Evolutionary conservation across 495 filamentous ascomycete genomes (phyloP).

Genomic region (Neurospora sp.): DNA sequence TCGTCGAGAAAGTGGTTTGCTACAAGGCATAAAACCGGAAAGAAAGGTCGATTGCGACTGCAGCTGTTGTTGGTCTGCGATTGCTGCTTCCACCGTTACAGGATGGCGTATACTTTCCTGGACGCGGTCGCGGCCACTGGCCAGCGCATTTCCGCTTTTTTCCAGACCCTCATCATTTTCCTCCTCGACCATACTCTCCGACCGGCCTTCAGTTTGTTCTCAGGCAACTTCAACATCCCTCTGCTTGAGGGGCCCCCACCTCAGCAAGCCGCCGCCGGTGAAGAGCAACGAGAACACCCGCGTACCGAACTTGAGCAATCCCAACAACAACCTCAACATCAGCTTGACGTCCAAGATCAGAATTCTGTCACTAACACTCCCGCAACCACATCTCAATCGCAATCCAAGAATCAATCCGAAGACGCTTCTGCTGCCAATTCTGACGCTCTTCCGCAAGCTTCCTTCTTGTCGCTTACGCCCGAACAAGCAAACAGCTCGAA

Average conservation of each 20-base stretch:
- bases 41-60: neutral
- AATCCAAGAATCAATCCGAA: neutral
- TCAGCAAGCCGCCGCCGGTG: neutral
- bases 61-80: neutral
- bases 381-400: neutral
- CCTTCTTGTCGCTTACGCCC: neutral
- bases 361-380: slow-evolving; percentile 1
- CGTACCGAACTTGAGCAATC: neutral
- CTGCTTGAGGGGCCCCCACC: neutral
- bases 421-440: neutral
- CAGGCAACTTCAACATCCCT: neutral
- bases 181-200: slow-evolving; percentile 11
- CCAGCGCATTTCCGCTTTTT: slow-evolving; percentile 13
- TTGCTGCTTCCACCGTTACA: neutral
- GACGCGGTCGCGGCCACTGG: slow-evolving; percentile 13
- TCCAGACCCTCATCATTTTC: slow-evolving; percentile 18
- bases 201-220: slow-evolving; percentile 8
- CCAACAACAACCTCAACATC: neutral
- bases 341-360: neutral
- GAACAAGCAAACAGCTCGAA: neutral
- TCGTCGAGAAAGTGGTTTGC: neutral
- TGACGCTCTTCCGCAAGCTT: neutral
- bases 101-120: slow-evolving; percentile 18
- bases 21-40: neutral
- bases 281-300: neutral